Evolutionary conservation across 805 yeast genomes (phyloP).

Genomic region (Zygosaccharomyces pseudorouxii): DNA sequence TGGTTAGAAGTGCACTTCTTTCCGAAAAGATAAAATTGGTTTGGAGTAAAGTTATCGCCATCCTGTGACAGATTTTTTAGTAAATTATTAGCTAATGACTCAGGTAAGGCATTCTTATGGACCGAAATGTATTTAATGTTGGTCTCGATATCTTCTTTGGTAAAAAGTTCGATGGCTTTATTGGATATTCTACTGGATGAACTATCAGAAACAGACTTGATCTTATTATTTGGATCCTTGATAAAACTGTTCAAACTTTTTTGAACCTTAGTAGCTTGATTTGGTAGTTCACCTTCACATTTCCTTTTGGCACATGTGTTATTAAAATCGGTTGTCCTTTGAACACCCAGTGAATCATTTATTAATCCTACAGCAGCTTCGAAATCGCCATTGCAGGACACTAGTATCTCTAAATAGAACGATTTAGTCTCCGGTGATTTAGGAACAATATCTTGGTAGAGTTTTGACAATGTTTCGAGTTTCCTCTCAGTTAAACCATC

Average conservation of each 20-base stretch:
- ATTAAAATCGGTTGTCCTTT: slow-evolving; percentile 6
- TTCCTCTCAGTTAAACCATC: slow-evolving; percentile 37
- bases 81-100: slow-evolving; percentile 43
- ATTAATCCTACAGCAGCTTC: slow-evolving; percentile 40
- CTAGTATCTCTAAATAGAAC: slow-evolving; percentile 43
- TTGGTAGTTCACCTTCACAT: slow-evolving; percentile 6
- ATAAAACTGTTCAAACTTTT: slow-evolving; percentile 16
- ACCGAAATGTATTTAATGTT: slow-evolving; percentile 50
- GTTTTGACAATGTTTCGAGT: slow-evolving; percentile 34
- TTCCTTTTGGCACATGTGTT: slow-evolving; percentile 3
- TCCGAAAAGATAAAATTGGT: slow-evolving; percentile 59
- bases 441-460: slow-evolving; percentile 41
- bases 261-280: slow-evolving; percentile 17
- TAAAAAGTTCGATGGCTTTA: slow-evolving; percentile 41
- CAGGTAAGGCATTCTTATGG: slow-evolving; percentile 49
- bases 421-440: slow-evolving; percentile 33
- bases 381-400: slow-evolving; percentile 52
- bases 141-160: slow-evolving; percentile 48
- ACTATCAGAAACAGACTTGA: slow-evolving; percentile 16
- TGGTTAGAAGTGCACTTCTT: slow-evolving; percentile 59
- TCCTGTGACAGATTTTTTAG: slow-evolving; percentile 39
- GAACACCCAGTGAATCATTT: slow-evolving; percentile 29
- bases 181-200: slow-evolving; percentile 11
- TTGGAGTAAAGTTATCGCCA: slow-evolving; percentile 39
- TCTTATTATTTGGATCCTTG: slow-evolving; percentile 7